Percentiles rank a stretch among this genome's conserved stretches.
These are phyloP conservation scores for Exsudoporus frostii DNA, from an alignment of 768 basidiomycete genomes.

Conservation along the genomic window DNA sequence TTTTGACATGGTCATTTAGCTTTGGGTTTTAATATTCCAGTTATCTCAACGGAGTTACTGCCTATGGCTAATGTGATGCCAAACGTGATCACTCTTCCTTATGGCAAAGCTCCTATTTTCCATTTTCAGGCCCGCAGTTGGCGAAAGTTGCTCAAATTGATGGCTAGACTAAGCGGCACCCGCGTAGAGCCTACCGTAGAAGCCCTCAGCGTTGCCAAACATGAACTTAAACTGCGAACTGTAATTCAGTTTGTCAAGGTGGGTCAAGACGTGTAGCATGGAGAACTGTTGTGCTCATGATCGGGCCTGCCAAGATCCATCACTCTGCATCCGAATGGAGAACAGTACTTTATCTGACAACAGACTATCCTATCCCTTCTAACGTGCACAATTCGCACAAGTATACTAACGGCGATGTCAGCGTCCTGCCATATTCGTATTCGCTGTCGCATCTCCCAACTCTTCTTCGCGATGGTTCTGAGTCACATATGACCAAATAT, in stretches of 20 bases:
- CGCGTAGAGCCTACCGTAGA: conserved; percentile 70
- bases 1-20: conserved; percentile 41
- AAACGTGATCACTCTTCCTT: conserved; percentile 70
- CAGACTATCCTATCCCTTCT: conserved; percentile 62
- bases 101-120: conserved; percentile 61
- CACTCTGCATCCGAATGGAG: conserved; percentile 63
- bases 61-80: conserved; percentile 59
- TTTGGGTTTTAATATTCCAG: conserved; percentile 61
- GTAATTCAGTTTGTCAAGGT: conserved; percentile 82
- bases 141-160: conserved; percentile 68
- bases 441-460: conserved; percentile 55
- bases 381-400: conserved; percentile 42
- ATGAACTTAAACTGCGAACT: conserved; percentile 59
- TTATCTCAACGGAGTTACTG: conserved; percentile 44
- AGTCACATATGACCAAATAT: conserved; percentile 61
- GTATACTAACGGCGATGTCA: conserved; percentile 58
- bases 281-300: neutral
- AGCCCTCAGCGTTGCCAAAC: conserved; percentile 55
- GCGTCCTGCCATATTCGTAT: conserved; percentile 70
- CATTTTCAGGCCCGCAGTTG: conserved; percentile 74
- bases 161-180: conserved; percentile 70
- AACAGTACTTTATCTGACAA: conserved; percentile 72
- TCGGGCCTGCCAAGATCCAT: conserved; percentile 45
- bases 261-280: conserved; percentile 15
- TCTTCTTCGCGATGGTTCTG: conserved; percentile 60